Base-by-base conservation (phyloP, 257 asterid genomes). In the Primulina huaijiensis region DNA sequence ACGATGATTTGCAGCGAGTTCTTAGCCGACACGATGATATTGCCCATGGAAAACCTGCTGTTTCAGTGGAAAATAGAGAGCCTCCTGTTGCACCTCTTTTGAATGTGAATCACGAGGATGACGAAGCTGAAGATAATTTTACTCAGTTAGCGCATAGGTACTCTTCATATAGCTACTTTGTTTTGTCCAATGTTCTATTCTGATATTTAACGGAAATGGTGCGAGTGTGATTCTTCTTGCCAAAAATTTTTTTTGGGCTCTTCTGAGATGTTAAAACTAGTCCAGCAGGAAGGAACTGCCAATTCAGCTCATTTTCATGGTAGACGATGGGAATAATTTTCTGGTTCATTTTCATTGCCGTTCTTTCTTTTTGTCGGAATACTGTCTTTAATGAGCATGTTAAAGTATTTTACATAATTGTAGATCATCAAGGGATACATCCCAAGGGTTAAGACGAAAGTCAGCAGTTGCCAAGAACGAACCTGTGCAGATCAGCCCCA, bases 41-140 rank as follows among this genome's bases (percentile, higher is more conserved):
- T 70, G 96, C 89, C 25, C 74, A 76, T 25, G 96, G 91, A 75
- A 77, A 61, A 43, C 77, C 87, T n/a, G 64, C 84, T 34, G 81
- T 34, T 70, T 20, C 88, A 16, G 76, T 33, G 62, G 78, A 70
- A 53, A 76, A 72, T 31, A 63, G 50, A 61, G 86, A 75, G 63
- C 64, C 89, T 60, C 90, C 86, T 34, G 81, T 82, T 74, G 89
- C 92, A 17, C 89, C 96, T 70, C 83, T 90, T 62, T 80, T 90
- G 95, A 89, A 84, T 80, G 86, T 88, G 77, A 86, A 83, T 86
- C 95, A 93, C 9, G 98, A 93, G 79, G 96, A 84, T 67, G 96
- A 90, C 19, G 98, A 93, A 78, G 57, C 90, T 4, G 98, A 93
- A 79, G 97, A 93, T 82, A 96, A 93, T 81, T 90, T 90, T 80